Evolutionary conservation across 1,284 basidiomycete genomes (phyloP), one percentile per base, ranked within the genome.

Genomic region (Kwoniella shivajii): DNA sequence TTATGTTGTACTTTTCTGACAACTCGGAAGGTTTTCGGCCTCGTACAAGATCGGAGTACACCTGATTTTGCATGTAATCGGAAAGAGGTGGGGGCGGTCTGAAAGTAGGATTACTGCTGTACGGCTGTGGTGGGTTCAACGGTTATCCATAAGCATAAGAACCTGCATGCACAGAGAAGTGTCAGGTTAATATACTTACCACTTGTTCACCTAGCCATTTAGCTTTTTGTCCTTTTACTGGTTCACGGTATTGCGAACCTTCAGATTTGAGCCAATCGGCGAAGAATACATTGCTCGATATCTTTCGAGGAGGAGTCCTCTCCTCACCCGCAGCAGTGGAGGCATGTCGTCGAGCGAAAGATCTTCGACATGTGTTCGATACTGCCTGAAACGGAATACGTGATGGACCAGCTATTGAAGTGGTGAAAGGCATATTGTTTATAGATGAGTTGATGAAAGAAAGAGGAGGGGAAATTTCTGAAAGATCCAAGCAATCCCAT

Each of bases 31-130:
- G 39, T 24, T 66, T 72, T 18, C 61, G 46, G 22, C 66, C 63
- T 27, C 59, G 36, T 13, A 44, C 38, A 18, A 71, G 43, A 26
- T 73, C 66, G 6, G 53, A 46, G 47, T 70, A 68, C 22, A 78
- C 59, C 24, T 63, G 49, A 48, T 67, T 63, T 61, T 72, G 69
- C 10, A 71, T 43, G 30, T 67, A 69, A 57, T 77, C 65, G n/a
- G 69, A 72, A 9, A 78, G 56, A 3, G 77, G 77, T 13, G 77
- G 69, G 27, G 77, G 76, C 20, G 77, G 77, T 37, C 68, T 59
- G 65, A 78, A 78, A 9, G 67, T 63, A 0, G 77, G 77, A 59
- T 78, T 78, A 30, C 65, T 65, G 9, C 67, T 55, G 62, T 69
- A 78, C 6, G 77, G 77, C 76, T 78, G 7, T 11, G 24, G 45